These are phyloP conservation scores for Aspergillus flavus DNA, from an alignment of 2,329 filamentous ascomycete genomes.

Conservation along the genomic window DNA sequence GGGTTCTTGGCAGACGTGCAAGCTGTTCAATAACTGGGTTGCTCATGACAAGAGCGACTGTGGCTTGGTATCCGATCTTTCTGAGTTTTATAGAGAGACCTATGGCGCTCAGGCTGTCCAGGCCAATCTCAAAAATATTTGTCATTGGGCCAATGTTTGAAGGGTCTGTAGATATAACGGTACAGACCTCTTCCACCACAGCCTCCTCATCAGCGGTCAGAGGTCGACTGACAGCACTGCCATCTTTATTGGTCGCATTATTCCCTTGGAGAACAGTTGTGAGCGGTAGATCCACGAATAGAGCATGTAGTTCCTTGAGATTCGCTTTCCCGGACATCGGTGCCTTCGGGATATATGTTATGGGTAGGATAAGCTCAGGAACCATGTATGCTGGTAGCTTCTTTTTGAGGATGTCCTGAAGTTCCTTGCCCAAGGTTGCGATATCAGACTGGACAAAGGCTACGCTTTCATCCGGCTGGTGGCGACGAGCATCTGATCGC, in stretches of 20 bases:
- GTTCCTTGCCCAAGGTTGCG: conserved; percentile 22
- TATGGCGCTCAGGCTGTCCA: conserved; percentile 44
- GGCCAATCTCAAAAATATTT: conserved; percentile 41
- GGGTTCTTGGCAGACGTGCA: conserved; percentile 26
- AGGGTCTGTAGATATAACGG: conserved; percentile 23
- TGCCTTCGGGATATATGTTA: conserved; percentile 30
- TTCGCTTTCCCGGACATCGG: conserved; percentile 38
- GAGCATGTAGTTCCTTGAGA: conserved; percentile 31
- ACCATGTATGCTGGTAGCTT: conserved; percentile 34
- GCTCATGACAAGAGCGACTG: conserved; percentile 38
- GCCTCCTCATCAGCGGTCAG: conserved; percentile 29
- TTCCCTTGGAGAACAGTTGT: conserved; percentile 26
- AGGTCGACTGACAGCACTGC: conserved; percentile 10
- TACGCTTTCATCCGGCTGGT: conserved; percentile 14
- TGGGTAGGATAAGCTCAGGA: conserved; percentile 29
- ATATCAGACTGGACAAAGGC: conserved; percentile 24
- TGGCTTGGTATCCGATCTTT: conserved; percentile 36
- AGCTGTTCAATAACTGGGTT: conserved; percentile 39
- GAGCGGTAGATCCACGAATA: conserved; percentile 32
- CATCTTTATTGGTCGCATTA: conserved; percentile 3
- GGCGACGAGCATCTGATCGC: conserved; percentile 13
- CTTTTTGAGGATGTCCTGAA: conserved; percentile 28
- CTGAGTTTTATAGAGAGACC: conserved; percentile 38
- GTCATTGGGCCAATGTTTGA: conserved; percentile 25
- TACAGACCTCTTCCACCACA: conserved; percentile 27